Evolutionary conservation across 495 filamentous ascomycete species (phyloP), one percentile per base, ranked within the genome.

Genomic region (Choiromyces venosus): DNA sequence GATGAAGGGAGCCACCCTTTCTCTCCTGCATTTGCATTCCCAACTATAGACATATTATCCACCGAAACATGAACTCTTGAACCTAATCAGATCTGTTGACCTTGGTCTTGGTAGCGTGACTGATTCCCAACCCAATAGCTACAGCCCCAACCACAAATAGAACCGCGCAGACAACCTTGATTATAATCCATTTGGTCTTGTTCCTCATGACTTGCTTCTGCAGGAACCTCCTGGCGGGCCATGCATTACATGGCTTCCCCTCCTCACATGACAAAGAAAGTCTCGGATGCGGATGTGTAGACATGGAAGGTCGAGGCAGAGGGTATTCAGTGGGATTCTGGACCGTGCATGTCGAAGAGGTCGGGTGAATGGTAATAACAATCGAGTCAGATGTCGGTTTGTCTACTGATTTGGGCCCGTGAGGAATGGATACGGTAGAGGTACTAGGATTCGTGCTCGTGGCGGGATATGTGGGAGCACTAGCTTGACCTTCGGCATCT

Each of bases 121-220:
- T 79, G 42, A 81, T 81, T 21, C 80, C 79, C 35, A 81, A 46
- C 33, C 80, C 80, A 37, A 81, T 66, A 3, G 80, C 80, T 40
- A 81, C 80, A 7, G 80, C 80, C 14, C 75, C 80, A 25, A 77
- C 68, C 16, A 81, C 56, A 46, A 81, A 81, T 14, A 81, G 42
- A 33, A 81, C 68, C 35, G 80, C 80, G 21, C 79, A 74, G 33
- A 56, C 36, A 46, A 81, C 73, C 68, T 81, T 81, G 67, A 81
- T 71, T 18, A 72, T 75, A 25, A 81, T 81, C 79, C 80, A 79
- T 66, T 74, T 71, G 16, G 79, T 76, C 76, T 81, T 77, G 25
- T 76, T 81, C 72, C 76, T 71, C 66, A 76, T 79, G 37, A 72
- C 67, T 64, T 69, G 52, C 65, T 81, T 81, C 52, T 81, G 76